Evolutionary conservation across 441 rosid species (phyloP), one percentile per base, ranked within the genome.

Genomic region (Populus tomentosa): DNA sequence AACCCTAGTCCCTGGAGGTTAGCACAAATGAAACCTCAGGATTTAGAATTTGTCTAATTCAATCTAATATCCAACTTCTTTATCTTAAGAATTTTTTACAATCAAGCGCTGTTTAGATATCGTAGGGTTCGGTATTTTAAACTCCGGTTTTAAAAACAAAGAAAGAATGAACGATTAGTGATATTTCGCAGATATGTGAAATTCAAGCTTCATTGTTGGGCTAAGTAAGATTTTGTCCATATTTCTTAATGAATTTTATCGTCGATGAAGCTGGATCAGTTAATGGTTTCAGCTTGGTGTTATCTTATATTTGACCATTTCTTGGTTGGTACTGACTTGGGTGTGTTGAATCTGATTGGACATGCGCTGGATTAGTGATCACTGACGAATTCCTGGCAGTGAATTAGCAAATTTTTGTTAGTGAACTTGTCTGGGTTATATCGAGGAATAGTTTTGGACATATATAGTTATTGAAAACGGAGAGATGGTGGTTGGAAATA

Each of bases 1-100:
- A 85, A 84, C 78, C 87, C 85, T 85, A 82, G 82, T 71, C 82
- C 63, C 61, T 72, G 73, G 72, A 79, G 72, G 77, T 78, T 62
- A 73, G 77, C 64, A 26, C 80, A 78, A 6, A 53, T 53, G 61
- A 88, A 86, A 77, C 88, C 88, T 84, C 85, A 53, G 21, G 61
- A 53, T 24, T 23, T 28, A 81, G 83, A 38, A 35, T 75, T 70
- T 50, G 38, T 81, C 65, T 46, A 76, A 28, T 80, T 74, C 69
- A 72, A 35, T 82, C 76, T 70, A 53, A 71, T 75, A 79, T 42
- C 77, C 72, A 63, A 80, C 74, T 77, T 75, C 10, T 23, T n/a
- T 73, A 69, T 69, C 63, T 75, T 83, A 33, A 21, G 67, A 73
- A n/a, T 70, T 28, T 28, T 80, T 59, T 66, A 33, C 9, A 72